Base-by-base conservation (phyloP, 2,329 filamentous ascomycete species). In the Pseudogymnoascus sp. region DNA sequence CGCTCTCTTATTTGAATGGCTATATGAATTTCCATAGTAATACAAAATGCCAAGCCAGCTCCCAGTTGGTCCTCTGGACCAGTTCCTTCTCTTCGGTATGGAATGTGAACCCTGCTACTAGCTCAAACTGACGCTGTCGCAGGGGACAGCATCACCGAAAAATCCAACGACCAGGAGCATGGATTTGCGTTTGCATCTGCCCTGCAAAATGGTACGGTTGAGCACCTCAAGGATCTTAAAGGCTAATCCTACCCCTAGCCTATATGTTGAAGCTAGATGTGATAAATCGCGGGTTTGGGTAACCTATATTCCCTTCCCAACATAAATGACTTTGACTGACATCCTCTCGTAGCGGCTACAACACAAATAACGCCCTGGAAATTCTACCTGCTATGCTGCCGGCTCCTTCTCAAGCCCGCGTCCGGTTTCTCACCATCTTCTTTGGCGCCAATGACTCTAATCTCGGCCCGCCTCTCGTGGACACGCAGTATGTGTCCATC, bases 361-460 rank as follows among this genome's bases (percentile, higher is more conserved):
- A 65, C 12, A 69, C 68, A 38, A 63, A 69, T 16, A 67, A 70
- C 35, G 68, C 63, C 4, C 56, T 69, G 4, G 65, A 67, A 40
- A 59, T 66, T 3, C 28, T 68, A 14, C 53, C 64, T 6, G 47
- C 64, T 14, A 63, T 67, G 6, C 23, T 70, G 8, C 69, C 69
- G 3, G 67, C 65, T 3, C 64, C 69, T 11, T 61, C 65, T 5
- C 68, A 70, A 66, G 69, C 67, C 14, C 59, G 35, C 14, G 62
- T 68, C 11, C 61, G 62, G 59, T 66, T 66, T 62, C 62, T 67
- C 65, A 61, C 74, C 37, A 77, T 96, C 64, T 88, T 95, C 69
- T 86, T 97, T 65, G 93, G 93, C 12, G 91, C 93, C 69, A 97
- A 97, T 72, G 93, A 97, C 74, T 88, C 92, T 2, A 86, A 86